Evolutionary conservation across 306 rosid species (phyloP), one percentile per base, ranked within the genome.

Genomic region (Betula pendula): DNA sequence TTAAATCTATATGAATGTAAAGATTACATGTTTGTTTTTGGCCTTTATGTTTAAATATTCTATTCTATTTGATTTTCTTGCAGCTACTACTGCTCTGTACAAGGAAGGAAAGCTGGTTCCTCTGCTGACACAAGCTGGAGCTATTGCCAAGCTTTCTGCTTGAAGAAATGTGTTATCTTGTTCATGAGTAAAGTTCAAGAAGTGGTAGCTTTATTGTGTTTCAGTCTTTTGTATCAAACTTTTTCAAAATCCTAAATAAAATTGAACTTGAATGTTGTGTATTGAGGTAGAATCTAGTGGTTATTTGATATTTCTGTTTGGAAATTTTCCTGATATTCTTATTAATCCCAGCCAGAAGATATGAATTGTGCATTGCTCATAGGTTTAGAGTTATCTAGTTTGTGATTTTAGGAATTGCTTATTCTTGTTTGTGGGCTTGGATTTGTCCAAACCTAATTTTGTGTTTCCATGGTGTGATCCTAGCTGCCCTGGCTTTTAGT

Each of bases 81-180:
- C 85, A 95, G 99, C 73, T 40, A 92, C 97, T 19, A 77, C 67
- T 11, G 85, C 49, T 4, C 35, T 92, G 82, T 83, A 92, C 81
- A 53, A 51, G 42, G 84, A 88, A 68, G 97, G 96, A 70, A 85
- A 91, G 82, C 83, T 95, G 87, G 72, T 90, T 11, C 84, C 97
- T 70, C 81, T 92, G 66, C 81, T 95, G 74, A 78, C 88, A 24
- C 78, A 88, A 60, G 96, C 91, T 31, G 97, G 93, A 81, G 97
- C 89, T 47, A 42, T 79, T 78, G 70, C 85, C n/a, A 33, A 56
- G 48, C 4, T 86, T 33, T 17, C 92, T 75, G 75, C 89, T 22
- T 87, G 19, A 77, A 72, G 71, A 65, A 45, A 51, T 20, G 40
- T 14, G 33, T 53, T 58, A 6, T 27, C 10, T 29, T 25, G 8